A percentile compares a stretch with the other conserved stretches of the same genome.
phyloP scores from a whole-genome alignment of 495 filamentous ascomycete genomes.

The Aspergillus leporis region DNA sequence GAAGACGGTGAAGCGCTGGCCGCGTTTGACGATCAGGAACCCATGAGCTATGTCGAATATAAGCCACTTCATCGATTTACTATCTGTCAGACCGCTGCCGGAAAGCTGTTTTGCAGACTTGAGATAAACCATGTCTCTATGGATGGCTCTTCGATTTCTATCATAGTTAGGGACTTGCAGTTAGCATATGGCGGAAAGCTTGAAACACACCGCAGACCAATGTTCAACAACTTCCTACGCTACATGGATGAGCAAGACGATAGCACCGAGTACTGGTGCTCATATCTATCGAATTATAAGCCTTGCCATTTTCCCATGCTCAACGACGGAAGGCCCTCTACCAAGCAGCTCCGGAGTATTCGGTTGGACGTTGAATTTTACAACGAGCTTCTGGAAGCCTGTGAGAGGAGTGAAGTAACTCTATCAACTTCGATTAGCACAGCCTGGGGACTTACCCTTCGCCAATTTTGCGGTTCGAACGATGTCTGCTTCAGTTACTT shows the following conservation, averaged over 20 bases:
- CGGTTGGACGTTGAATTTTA: conserved; percentile 34
- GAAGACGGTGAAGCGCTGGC: conserved; percentile 32
- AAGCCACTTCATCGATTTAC: conserved; percentile 52
- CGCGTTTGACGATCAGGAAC: conserved; percentile 33
- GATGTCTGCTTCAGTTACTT: conserved; percentile 58
- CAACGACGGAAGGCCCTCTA: conserved; percentile 29
- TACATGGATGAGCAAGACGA: conserved; percentile 41
- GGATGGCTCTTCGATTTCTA: conserved; percentile 51
- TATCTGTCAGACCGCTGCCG: conserved; percentile 41
- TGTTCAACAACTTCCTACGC: conserved; percentile 56
- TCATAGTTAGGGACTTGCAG: conserved; percentile 49
- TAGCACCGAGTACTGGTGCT: conserved; percentile 55
- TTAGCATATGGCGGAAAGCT: conserved; percentile 47
- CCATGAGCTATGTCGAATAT: conserved; percentile 36
- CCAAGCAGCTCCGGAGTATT: conserved; percentile 34
- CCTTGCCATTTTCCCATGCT: conserved; percentile 55
- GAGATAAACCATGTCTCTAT: conserved; percentile 59
- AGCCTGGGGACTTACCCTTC: conserved; percentile 55
- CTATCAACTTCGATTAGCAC: conserved; percentile 53
- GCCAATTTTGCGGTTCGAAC: conserved; percentile 46
- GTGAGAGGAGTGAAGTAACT: conserved; percentile 50
- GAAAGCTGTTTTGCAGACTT: conserved; percentile 49
- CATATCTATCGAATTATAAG: conserved; percentile 46
- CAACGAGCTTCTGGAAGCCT: conserved; percentile 38
- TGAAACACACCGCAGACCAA: conserved; percentile 34